Evolutionary conservation across 371 early-diverging fungal species (phyloP).

Genomic region (Apophysomyces elegans): DNA sequence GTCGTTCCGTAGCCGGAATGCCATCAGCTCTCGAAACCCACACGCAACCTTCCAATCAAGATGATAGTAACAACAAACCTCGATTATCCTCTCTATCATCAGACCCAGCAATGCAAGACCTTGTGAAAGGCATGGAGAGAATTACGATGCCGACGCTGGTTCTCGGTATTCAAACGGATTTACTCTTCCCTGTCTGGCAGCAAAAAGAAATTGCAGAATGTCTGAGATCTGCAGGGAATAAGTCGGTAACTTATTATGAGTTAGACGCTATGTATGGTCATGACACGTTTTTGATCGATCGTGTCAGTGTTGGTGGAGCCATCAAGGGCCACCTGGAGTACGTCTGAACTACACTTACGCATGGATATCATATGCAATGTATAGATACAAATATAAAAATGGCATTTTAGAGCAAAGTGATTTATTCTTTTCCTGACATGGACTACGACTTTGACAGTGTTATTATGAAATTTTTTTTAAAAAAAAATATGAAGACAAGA

Average conservation of each 20-base stretch:
- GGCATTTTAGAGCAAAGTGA: neutral
- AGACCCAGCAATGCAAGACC: slow-evolving; percentile 57
- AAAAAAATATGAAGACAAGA: too few relatives aligned
- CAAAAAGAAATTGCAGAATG: slow-evolving; percentile 94
- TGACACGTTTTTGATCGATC: slow-evolving; percentile 94
- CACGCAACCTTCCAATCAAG: slow-evolving; percentile 12
- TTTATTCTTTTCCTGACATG: too few relatives aligned
- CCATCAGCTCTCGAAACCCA: slow-evolving; percentile 44
- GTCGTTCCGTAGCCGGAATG: slow-evolving; percentile 29
- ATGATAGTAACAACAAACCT: slow-evolving; percentile 7
- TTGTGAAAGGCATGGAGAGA: slow-evolving; percentile 59
- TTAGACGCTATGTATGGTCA: slow-evolving; percentile 97
- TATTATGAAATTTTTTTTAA: neutral
- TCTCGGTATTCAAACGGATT: slow-evolving; percentile 93
- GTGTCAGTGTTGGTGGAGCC: slow-evolving; percentile 89
- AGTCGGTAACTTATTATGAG: slow-evolving; percentile 92
- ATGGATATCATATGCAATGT: too few relatives aligned
- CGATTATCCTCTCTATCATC: slow-evolving; percentile 30
- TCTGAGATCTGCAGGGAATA: slow-evolving; percentile 82
- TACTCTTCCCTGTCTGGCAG: slow-evolving; percentile 94
- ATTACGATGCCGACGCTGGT: slow-evolving; percentile 83
- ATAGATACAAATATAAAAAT: neutral
- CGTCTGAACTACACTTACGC: neutral
- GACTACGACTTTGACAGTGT: neutral
- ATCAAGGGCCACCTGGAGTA: slow-evolving; percentile 91